phyloP scores from a whole-genome alignment of 805 yeast species.

The Monosporozyma aerobia region DNA sequence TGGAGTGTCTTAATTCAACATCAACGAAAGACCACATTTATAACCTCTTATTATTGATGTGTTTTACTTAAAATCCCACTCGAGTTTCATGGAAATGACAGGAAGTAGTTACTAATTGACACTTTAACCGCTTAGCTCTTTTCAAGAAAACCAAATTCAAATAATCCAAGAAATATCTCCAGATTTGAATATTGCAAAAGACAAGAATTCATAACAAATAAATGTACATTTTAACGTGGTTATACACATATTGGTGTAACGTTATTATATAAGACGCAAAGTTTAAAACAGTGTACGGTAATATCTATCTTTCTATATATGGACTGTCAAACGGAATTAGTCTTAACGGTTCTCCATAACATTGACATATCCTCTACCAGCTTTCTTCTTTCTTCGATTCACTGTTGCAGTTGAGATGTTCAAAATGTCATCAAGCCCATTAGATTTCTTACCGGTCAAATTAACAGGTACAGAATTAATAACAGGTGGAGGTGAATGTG shows the following conservation, averaged over 20 bases:
- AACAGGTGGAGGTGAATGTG: conserved; percentile 12
- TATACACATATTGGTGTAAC: not conserved
- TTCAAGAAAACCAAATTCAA: not conserved
- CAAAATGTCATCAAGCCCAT: conserved; percentile 41
- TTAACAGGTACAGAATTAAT: conserved; percentile 10
- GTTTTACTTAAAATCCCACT: not conserved
- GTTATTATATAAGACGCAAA: not conserved
- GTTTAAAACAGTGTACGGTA: not conserved
- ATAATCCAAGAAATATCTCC: no score
- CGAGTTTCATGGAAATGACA: not conserved
- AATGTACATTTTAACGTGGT: not conserved
- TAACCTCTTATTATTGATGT: not conserved
- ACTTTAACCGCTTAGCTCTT: not conserved
- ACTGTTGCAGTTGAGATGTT: conserved; percentile 26
- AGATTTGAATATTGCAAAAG: not conserved
- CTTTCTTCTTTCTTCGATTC: conserved; percentile 33
- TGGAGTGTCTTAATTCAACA: not conserved
- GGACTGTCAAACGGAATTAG: not conserved
- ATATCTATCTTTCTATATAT: not conserved
- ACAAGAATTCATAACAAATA: not conserved
- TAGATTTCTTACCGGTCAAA: conserved; percentile 28
- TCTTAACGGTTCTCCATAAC: conserved; percentile 36
- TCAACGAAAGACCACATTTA: not conserved
- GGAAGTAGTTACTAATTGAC: not conserved
- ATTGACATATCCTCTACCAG: conserved; percentile 57